Percentiles rank a stretch among this genome's conserved stretches.
Conservation (phyloP, 2,329 filamentous ascomycete species). For the Exophiala phaeomuriformis region DNA sequence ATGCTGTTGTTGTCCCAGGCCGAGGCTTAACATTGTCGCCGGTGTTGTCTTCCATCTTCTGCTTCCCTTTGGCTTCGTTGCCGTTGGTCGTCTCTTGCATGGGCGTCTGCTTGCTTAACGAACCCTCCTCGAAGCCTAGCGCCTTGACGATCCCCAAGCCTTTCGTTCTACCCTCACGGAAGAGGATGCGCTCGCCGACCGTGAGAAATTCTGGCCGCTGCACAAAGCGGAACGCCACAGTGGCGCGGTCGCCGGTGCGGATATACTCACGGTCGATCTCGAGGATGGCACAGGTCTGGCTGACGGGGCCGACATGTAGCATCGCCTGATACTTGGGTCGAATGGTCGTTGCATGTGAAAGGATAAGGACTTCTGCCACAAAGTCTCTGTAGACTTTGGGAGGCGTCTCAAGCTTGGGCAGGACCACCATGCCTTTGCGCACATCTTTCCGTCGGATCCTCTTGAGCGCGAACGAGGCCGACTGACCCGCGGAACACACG, state of each 20-base stretch:
- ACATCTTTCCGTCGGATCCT: conserved; percentile 85
- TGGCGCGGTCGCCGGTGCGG: conserved; percentile 85
- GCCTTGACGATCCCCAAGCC: conserved; percentile 89
- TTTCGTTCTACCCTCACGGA: conserved; percentile 91
- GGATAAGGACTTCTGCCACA: conserved; percentile 80
- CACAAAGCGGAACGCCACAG: conserved; percentile 89
- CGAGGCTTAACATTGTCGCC: neutral
- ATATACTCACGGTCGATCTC: conserved; percentile 96
- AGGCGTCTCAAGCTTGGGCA: conserved; percentile 71
- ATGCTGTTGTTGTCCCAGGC: neutral
- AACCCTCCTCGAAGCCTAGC: conserved; percentile 71
- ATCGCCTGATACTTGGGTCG: conserved; percentile 96
- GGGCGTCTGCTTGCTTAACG: conserved; percentile 36
- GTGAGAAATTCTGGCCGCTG: conserved; percentile 88
- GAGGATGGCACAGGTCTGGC: conserved; percentile 93
- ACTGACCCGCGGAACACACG: conserved; percentile 83
- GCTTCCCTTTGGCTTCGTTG: conserved; percentile 9
- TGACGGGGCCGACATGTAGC: conserved; percentile 91
- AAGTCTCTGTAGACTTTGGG: conserved; percentile 70
- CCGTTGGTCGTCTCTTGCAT: neutral
- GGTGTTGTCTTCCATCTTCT: conserved; percentile 10
- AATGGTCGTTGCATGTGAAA: conserved; percentile 94
- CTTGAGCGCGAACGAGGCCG: conserved; percentile 83
- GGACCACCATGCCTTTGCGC: conserved; percentile 93
- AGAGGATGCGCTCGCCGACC: conserved; percentile 80